A percentile compares a stretch with the other conserved stretches of the same genome.
phyloP scores from a whole-genome alignment of 768 basidiomycete genomes.

The Lepiota brunneoincarnata region DNA sequence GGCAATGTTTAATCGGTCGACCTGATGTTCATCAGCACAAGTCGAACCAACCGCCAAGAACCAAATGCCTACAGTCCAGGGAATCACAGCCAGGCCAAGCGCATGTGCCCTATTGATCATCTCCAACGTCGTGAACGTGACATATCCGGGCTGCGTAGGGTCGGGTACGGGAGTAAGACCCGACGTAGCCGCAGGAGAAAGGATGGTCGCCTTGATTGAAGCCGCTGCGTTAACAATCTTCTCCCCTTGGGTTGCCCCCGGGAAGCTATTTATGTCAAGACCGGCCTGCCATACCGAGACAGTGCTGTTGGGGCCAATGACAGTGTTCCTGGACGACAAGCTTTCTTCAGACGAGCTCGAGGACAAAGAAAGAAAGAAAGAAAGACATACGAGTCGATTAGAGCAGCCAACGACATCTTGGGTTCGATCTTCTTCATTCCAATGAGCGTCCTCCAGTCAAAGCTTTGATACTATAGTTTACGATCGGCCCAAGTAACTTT shows the following conservation, averaged over 20 bases:
- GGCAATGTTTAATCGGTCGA: constrained; percentile 58
- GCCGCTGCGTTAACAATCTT: constrained; percentile 69
- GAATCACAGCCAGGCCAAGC: constrained; percentile 61
- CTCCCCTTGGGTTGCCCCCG: constrained; percentile 53
- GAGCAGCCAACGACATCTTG: constrained; percentile 55
- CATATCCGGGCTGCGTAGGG: constrained; percentile 39
- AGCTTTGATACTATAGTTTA: constrained; percentile 64
- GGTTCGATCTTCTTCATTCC: constrained; percentile 73
- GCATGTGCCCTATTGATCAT: constrained; percentile 70
- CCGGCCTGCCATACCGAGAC: constrained; percentile 71
- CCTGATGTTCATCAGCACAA: constrained; percentile 31
- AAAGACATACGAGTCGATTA: constrained; percentile 56
- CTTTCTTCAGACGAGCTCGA: not conserved
- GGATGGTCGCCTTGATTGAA: constrained; percentile 57
- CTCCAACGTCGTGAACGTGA: constrained; percentile 58
- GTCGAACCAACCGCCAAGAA: not conserved
- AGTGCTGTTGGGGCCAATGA: constrained; percentile 35
- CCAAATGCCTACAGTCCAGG: constrained; percentile 62
- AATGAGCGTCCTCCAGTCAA: constrained; percentile 77
- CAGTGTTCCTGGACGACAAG: constrained; percentile 32
- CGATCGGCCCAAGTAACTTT: not conserved
- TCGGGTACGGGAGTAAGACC: constrained; percentile 38
- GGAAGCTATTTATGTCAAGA: constrained; percentile 57
- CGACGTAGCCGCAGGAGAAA: constrained; percentile 57
- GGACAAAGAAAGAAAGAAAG: not conserved